Evolutionary conservation across 2,329 filamentous ascomycete species (phyloP).

Genomic region (Sporothrix mexicana): DNA sequence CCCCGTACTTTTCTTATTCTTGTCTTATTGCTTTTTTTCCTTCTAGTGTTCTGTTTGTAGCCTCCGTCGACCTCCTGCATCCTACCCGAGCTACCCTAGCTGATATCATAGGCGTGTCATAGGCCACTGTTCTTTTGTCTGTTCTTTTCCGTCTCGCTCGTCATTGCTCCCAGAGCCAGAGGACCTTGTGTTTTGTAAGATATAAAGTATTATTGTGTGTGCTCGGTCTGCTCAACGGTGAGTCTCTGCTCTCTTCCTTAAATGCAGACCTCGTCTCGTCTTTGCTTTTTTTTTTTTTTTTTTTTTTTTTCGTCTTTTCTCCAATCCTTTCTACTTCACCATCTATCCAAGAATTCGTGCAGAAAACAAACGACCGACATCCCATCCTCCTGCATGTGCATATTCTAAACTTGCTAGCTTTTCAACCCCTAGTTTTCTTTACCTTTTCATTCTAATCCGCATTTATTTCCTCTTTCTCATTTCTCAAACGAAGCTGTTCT

Average conservation of each 20-base stretch:
- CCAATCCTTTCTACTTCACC: neutral
- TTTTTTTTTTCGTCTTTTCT: neutral
- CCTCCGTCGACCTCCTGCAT: no score
- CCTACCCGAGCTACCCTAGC: no score
- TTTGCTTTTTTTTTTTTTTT: neutral
- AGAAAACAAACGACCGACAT: neutral
- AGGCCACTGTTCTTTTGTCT: neutral
- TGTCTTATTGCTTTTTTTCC: neutral
- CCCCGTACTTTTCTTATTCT: neutral
- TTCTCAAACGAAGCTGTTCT: neutral
- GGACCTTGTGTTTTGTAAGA: neutral
- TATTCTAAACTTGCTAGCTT: constrained; percentile 13
- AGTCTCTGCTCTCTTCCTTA: neutral
- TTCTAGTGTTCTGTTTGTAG: neutral
- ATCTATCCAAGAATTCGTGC: neutral
- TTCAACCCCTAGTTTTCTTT: neutral
- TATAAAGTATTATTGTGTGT: neutral
- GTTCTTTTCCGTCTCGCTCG: neutral
- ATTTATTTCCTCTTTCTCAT: neutral
- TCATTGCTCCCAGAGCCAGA: neutral
- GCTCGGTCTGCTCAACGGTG: neutral
- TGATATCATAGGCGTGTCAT: constrained; percentile 7
- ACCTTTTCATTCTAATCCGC: neutral
- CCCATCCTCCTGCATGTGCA: neutral
- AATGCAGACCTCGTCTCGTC: neutral